Conservation (phyloP, 1,139 yeast genomes). For the Citeromyces hawaiiensis region DNA sequence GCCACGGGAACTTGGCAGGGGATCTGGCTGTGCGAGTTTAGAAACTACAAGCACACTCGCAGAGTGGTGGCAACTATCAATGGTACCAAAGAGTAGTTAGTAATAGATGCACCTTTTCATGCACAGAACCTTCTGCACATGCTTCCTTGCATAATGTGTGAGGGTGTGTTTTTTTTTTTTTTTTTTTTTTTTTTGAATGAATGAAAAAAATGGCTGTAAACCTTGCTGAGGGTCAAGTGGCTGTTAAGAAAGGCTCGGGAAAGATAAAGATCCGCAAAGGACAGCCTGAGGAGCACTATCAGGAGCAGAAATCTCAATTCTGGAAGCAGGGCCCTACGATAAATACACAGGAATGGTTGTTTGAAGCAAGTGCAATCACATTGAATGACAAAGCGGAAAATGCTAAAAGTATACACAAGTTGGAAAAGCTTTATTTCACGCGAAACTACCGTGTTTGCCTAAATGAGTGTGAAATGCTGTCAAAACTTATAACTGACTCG, state of each 20-base stretch:
- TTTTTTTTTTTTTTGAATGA: neutral
- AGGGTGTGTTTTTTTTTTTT: neutral
- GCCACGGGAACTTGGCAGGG: conserved; percentile 85
- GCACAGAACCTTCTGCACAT: neutral
- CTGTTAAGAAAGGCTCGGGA: conserved; percentile 25
- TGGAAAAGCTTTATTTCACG: conserved; percentile 1
- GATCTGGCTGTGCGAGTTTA: conserved; percentile 60
- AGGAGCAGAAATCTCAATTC: conserved; percentile 29
- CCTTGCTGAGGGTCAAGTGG: conserved; percentile 17
- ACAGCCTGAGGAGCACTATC: conserved; percentile 34
- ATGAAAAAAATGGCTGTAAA: neutral
- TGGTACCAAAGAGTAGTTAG: conserved; percentile 27
- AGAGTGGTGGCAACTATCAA: conserved; percentile 62
- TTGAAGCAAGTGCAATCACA: neutral
- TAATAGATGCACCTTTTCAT: neutral
- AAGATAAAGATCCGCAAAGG: conserved; percentile 32
- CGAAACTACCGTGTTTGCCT: conserved; percentile 4
- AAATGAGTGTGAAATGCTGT: conserved; percentile 4
- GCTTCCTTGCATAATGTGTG: neutral
- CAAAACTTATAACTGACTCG: neutral
- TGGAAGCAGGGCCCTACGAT: conserved; percentile 33
- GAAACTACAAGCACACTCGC: conserved; percentile 50
- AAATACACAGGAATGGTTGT: conserved; percentile 33
- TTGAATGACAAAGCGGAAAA: neutral
- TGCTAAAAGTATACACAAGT: neutral